Evolutionary conservation across 192 early-diverging fungal species (phyloP).

Genomic region (Diversispora eburnea): DNA sequence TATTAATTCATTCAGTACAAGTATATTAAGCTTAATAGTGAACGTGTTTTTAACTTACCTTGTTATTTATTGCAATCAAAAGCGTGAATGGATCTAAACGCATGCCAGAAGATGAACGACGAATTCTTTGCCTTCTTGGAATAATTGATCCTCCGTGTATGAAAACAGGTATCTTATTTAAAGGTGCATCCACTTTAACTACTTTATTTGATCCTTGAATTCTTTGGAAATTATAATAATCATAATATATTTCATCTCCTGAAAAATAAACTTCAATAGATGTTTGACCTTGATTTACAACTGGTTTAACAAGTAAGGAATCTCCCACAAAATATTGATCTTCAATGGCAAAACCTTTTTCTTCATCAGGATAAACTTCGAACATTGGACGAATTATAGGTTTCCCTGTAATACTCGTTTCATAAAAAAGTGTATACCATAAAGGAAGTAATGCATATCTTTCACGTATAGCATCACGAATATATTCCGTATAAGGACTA

Average conservation of each 20-base stretch:
- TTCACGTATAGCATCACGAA: slow-evolving; percentile 74
- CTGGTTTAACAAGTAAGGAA: slow-evolving; percentile 70
- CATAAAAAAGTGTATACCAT: slow-evolving; percentile 89
- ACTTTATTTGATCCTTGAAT: slow-evolving; percentile 35
- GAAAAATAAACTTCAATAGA: slow-evolving; percentile 73
- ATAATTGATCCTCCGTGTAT: slow-evolving; percentile 89
- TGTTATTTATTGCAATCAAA: slow-evolving; percentile 68
- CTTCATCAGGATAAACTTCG: slow-evolving; percentile 80
- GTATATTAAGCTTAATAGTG: background rate
- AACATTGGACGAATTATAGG: slow-evolving; percentile 91
- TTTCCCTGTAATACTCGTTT: slow-evolving; percentile 65
- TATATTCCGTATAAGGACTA: slow-evolving; percentile 73
- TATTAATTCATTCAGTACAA: no score
- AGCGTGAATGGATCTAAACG: slow-evolving; percentile 88
- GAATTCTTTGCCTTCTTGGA: slow-evolving; percentile 76
- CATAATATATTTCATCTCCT: slow-evolving; percentile 64
- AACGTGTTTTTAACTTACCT: slow-evolving; percentile 34
- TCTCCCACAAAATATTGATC: slow-evolving; percentile 89
- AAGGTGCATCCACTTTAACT: slow-evolving; percentile 53
- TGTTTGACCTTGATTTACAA: slow-evolving; percentile 55
- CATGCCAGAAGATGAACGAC: slow-evolving; percentile 79
- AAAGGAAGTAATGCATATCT: slow-evolving; percentile 90
- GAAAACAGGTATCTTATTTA: slow-evolving; percentile 82
- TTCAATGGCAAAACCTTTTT: slow-evolving; percentile 74
- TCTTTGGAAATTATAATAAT: slow-evolving; percentile 50